phyloP scores from a whole-genome alignment of 2,329 filamentous ascomycete genomes.

The Orbilia blumenaviensis region DNA sequence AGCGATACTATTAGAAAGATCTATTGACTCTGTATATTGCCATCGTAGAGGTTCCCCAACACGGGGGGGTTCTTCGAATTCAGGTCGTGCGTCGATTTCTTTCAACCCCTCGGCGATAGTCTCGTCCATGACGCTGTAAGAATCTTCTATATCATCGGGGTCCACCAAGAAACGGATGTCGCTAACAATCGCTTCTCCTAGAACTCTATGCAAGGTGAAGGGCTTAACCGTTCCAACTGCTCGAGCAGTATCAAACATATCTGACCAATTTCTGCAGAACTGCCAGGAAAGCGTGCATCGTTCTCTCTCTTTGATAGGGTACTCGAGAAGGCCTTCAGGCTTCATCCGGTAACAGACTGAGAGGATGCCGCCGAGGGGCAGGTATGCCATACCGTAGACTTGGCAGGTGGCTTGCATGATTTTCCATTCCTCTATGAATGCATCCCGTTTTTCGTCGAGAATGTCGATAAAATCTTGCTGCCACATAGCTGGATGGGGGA shows the following conservation, averaged over 20 bases:
- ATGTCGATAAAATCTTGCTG: slow-evolving; percentile 49
- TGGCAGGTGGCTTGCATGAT: slow-evolving; percentile 46
- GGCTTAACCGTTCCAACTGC: slow-evolving; percentile 23
- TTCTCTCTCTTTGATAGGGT: slow-evolving; percentile 49
- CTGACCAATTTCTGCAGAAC: slow-evolving; percentile 29
- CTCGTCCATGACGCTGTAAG: slow-evolving; percentile 42
- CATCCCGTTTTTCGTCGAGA: slow-evolving; percentile 40
- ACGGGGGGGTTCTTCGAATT: neutral
- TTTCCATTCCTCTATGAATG: slow-evolving; percentile 47
- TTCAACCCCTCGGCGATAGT: slow-evolving; percentile 23
- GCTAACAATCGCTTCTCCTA: slow-evolving; percentile 44
- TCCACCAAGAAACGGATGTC: slow-evolving; percentile 50
- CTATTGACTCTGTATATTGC: neutral
- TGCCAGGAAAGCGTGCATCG: slow-evolving; percentile 49
- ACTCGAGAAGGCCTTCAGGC: slow-evolving; percentile 49
- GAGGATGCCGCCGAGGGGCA: slow-evolving; percentile 36
- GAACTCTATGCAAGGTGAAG: slow-evolving; percentile 30
- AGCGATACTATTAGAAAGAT: slow-evolving; percentile 13
- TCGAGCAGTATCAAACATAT: slow-evolving; percentile 45
- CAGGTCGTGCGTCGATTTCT: too few species aligned
- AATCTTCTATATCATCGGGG: slow-evolving; percentile 44
- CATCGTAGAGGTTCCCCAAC: neutral
- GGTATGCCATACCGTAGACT: slow-evolving; percentile 50
- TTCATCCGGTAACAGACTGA: slow-evolving; percentile 47
- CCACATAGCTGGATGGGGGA: slow-evolving; percentile 29